Evolutionary conservation across 2,329 filamentous ascomycete genomes (phyloP).

Genomic region (Penicillium frequentans): DNA sequence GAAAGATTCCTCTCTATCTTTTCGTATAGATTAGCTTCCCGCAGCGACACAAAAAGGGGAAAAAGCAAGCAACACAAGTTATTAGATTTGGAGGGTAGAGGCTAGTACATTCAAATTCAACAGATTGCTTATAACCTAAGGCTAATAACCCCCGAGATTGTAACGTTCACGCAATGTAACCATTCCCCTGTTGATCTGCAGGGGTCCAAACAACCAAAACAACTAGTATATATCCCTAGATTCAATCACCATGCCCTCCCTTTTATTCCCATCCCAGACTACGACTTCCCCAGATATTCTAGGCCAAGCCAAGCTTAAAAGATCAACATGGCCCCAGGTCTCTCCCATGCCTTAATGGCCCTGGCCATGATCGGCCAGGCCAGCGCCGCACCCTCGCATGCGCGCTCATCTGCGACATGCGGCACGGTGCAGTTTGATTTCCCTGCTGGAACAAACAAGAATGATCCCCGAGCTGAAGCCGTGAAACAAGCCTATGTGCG

Average conservation of each 20-base stretch:
- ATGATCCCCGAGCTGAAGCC: conserved; percentile 18
- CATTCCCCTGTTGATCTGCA: conserved; percentile 11
- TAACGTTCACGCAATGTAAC: conserved; percentile 13
- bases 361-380: conserved; percentile 1
- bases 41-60: too few species aligned
- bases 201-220: not conserved
- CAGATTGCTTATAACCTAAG: not conserved
- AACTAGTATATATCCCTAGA: not conserved
- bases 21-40: too few species aligned
- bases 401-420: conserved; percentile 7
- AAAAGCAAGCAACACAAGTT: too few species aligned
- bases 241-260: not conserved
- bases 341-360: conserved; percentile 7
- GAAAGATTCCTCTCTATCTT: too few species aligned
- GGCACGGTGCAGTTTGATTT: conserved; percentile 20
- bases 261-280: not conserved
- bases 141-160: not conserved
- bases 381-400: conserved; percentile 1
- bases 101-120: not conserved
- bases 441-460: conserved; percentile 15
- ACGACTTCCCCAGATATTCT: not conserved
- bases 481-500: conserved; percentile 19
- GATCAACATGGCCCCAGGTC: conserved; percentile 6
- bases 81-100: not conserved
- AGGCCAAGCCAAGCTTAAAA: not conserved